phyloP scores from a whole-genome alignment of 2,329 filamentous ascomycete species.

The Arthrobotrys sphaeroides region DNA sequence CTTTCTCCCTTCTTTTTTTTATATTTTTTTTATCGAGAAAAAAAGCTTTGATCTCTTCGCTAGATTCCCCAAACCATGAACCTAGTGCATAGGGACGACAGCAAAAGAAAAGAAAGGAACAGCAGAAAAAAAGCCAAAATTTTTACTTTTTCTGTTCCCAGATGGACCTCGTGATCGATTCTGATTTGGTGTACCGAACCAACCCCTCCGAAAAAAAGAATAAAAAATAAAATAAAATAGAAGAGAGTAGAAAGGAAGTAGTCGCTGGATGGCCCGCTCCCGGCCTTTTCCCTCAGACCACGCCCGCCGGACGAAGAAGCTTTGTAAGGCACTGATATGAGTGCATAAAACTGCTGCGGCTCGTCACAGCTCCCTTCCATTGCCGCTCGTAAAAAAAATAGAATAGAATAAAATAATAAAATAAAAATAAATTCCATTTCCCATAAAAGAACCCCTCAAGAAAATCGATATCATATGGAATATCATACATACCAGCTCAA shows the following conservation, averaged over 20 bases:
- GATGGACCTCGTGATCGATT: slow-evolving; percentile 55
- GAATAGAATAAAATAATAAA: no score
- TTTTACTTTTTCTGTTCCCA: slow-evolving; percentile 51
- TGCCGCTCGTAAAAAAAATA: slow-evolving; percentile 23
- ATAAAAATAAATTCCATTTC: not conserved
- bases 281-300: not conserved
- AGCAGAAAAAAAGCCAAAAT: slow-evolving; percentile 10
- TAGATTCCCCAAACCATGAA: slow-evolving; percentile 41
- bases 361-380: slow-evolving; percentile 11
- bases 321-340: slow-evolving; percentile 14
- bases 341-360: slow-evolving; percentile 40
- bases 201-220: slow-evolving; percentile 21
- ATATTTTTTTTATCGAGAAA: no score
- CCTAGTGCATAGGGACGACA: not conserved
- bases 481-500: not conserved
- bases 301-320: slow-evolving; percentile 23
- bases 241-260: slow-evolving; percentile 17
- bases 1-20: no score
- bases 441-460: not conserved
- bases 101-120: slow-evolving; percentile 10
- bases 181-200: slow-evolving; percentile 43
- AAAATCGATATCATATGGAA: slow-evolving; percentile 33
- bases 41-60: slow-evolving; percentile 38
- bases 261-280: slow-evolving; percentile 41
- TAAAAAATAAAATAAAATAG: not conserved